Evolutionary conservation across 257 asterid species (phyloP), one percentile per base, ranked within the genome.

Genomic region (Penstemon barbatus): DNA sequence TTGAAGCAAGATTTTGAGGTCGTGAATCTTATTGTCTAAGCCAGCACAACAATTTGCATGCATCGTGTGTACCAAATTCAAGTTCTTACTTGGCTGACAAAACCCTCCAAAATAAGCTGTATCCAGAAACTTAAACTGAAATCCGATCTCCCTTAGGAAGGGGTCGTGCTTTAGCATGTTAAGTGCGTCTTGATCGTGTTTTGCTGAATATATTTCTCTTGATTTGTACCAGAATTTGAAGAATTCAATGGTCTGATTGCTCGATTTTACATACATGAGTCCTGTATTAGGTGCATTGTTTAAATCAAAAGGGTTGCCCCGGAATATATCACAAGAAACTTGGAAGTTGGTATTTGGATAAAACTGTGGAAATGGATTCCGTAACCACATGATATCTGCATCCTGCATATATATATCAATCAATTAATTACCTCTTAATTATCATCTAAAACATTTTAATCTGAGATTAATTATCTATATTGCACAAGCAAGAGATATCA

Each of bases 211-310:
- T 4, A 19, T 45, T 9, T 62, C 19, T 8, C 67, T 8, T 7
- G 66, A 61, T 61, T 45, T 48, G 55, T 62, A 62, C 67, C 67
- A 61, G 13, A 12, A 41, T 46, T 61, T 61, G 66, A 41, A 61
- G 25, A 61, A 61, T 33, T 61, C 52, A 41, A 61, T 11, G n/a
- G 66, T 61, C n/a, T 12, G 66, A 61, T 61, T 41, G 66, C n/a
- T 41, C 13, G 66, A 61, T 61, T 61, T 61, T 7, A 42, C 66
- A 8, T 61, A 42, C 51, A 41, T 61, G 36, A 61, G 52, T 6
- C 66, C 66, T 12, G 51, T 42, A 4, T 61, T 61, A 41, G 66
- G 51, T 42, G 13, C 8, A 15, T 42, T 61, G 66, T 41, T 13
- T 13, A 61, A 9, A 36, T 61, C 37, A 13, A 37, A 41, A 61